Evolutionary conservation across 257 asterid genomes (phyloP).

Genomic region (Solanum dulcamara): DNA sequence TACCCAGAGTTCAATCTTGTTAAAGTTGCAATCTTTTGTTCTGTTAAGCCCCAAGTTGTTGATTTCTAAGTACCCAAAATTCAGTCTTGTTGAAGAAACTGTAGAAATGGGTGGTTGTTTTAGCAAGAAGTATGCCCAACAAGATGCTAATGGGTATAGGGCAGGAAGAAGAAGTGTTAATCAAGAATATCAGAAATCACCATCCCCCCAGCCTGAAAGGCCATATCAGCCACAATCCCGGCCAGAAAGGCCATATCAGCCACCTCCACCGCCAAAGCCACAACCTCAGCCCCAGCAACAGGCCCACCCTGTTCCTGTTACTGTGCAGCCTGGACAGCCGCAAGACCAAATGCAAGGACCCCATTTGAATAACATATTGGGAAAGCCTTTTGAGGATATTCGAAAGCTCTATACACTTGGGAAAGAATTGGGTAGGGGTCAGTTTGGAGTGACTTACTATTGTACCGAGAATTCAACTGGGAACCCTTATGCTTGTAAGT

Average conservation of each 20-base stretch:
- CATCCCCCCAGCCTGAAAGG: conserved; percentile 6
- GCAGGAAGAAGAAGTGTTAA: conserved; percentile 10
- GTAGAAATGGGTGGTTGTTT: conserved; percentile 51
- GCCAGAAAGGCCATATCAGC: conserved; percentile 1
- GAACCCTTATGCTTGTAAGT: conserved; percentile 45
- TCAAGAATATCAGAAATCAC: conserved; percentile 10
- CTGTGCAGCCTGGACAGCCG: conserved; percentile 12
- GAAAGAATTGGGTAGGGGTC: conserved; percentile 58
- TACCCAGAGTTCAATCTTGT: neutral
- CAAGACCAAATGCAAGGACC: conserved; percentile 19
- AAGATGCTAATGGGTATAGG: conserved; percentile 27
- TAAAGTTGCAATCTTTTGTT: neutral
- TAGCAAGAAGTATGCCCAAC: conserved; percentile 26
- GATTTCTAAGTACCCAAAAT: conserved; percentile 4
- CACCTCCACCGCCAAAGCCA: neutral
- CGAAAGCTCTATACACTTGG: conserved; percentile 38
- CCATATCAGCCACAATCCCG: neutral
- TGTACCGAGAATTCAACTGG: conserved; percentile 45
- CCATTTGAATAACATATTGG: conserved; percentile 44
- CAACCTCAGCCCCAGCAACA: conserved; percentile 4
- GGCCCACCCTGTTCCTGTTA: conserved; percentile 8
- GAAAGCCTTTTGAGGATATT: conserved; percentile 53
- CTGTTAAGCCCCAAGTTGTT: neutral
- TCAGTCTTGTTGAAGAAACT: conserved; percentile 11
- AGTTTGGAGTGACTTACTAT: conserved; percentile 52